These are phyloP conservation scores for Aspergillus fumigatus DNA, from an alignment of 2,329 filamentous ascomycete genomes.

Conservation along the genomic window DNA sequence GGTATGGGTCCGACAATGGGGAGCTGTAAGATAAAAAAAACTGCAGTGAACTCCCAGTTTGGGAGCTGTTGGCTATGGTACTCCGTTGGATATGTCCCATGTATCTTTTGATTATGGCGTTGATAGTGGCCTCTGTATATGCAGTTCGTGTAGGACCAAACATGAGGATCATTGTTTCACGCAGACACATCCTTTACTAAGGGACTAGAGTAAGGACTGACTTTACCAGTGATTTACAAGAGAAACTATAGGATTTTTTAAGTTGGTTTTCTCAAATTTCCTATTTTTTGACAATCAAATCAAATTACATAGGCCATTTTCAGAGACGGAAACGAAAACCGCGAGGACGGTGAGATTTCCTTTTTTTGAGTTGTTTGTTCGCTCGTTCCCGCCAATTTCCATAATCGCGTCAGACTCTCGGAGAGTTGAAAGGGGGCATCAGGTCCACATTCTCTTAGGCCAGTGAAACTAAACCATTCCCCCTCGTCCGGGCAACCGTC, in stretches of 20 bases:
- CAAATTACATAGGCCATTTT: conserved; percentile 26
- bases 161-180: no score
- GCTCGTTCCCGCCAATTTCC: not conserved
- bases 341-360: not conserved
- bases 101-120: conserved; percentile 12
- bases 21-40: conserved; percentile 17
- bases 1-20: conserved; percentile 17
- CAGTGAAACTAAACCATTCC: no score
- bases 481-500: not conserved
- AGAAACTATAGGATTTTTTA: conserved; percentile 4
- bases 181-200: no score
- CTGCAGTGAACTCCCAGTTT: not conserved
- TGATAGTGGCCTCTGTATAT: no score
- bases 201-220: no score
- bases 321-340: not conserved
- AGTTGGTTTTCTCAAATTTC: conserved; percentile 17
- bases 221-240: no score
- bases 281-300: conserved; percentile 28
- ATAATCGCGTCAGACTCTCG: not conserved
- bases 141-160: no score
- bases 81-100: conserved; percentile 11
- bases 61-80: not conserved
- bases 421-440: no score
- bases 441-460: no score
- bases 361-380: conserved; percentile 1